Percentiles rank a stretch among this genome's conserved stretches.
These are phyloP conservation scores for Tuber aestivum DNA, from an alignment of 495 filamentous ascomycete species.

Conservation along the genomic window DNA sequence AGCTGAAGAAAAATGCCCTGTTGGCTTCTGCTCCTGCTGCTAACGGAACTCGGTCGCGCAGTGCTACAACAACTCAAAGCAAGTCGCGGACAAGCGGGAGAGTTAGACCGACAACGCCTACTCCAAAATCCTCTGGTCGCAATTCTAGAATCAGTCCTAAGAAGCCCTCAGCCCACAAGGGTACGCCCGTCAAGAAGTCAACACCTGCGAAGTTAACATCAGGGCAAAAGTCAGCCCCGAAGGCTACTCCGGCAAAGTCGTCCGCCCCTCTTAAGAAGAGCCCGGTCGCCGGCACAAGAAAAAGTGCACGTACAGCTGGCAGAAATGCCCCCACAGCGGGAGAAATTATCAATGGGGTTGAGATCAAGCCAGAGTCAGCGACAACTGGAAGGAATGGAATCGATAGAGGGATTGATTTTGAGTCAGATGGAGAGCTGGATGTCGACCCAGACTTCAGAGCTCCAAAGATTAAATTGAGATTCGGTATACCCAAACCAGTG, in stretches of 20 bases:
- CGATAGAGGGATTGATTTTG: conserved; percentile 27
- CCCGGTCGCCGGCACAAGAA: conserved; percentile 35
- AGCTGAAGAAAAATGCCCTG: conserved; percentile 29
- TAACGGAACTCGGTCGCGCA: conserved; percentile 25
- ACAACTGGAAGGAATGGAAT: conserved; percentile 12
- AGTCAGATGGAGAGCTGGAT: conserved; percentile 40
- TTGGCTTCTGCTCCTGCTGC: conserved; percentile 8
- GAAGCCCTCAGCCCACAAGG: conserved; percentile 34
- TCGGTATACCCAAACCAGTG: conserved; percentile 38
- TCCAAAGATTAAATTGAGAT: conserved; percentile 41
- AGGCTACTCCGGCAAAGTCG: conserved; percentile 28
- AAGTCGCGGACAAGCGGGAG: conserved; percentile 39
- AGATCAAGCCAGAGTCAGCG: conserved; percentile 10
- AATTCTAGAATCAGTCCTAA: conserved; percentile 42
- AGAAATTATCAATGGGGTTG: conserved; percentile 9
- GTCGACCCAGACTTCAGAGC: conserved; percentile 29
- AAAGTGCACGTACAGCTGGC: conserved; percentile 38
- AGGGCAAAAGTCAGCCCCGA: conserved; percentile 21
- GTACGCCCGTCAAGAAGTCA: conserved; percentile 40
- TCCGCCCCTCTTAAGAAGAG: conserved; percentile 31
- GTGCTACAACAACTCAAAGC: conserved; percentile 18
- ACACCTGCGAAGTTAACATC: conserved; percentile 18
- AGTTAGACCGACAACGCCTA: conserved; percentile 32
- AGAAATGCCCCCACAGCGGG: conserved; percentile 14
- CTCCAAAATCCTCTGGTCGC: conserved; percentile 21